Conservation (phyloP, 495 filamentous ascomycete genomes). For the Penicillium turbatum region DNA sequence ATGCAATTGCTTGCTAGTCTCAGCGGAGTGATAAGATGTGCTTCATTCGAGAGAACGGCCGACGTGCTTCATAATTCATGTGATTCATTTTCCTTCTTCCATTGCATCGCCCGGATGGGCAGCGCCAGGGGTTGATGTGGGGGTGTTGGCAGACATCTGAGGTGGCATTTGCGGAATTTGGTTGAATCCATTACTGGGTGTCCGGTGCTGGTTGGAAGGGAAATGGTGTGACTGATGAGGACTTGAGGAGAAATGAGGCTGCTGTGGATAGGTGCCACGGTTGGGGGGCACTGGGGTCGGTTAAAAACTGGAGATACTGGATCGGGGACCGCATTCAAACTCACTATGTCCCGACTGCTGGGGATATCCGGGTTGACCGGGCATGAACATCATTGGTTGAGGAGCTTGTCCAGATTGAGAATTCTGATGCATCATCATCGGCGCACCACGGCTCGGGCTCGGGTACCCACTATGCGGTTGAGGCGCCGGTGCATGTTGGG, state of each 20-base stretch:
- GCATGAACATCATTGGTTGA: slow-evolving; percentile 61
- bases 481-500: slow-evolving; percentile 55
- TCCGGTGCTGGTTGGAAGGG: slow-evolving; percentile 56
- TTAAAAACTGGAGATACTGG: slow-evolving; percentile 17
- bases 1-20: slow-evolving; percentile 1
- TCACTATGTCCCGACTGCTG: slow-evolving; percentile 64
- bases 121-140: slow-evolving; percentile 30
- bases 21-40: slow-evolving; percentile 2
- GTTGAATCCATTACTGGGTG: slow-evolving; percentile 55
- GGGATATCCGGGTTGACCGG: slow-evolving; percentile 63
- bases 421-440: slow-evolving; percentile 80
- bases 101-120: slow-evolving; percentile 43
- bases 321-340: slow-evolving; percentile 26
- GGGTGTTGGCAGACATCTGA: slow-evolving; percentile 42
- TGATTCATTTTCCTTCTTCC: slow-evolving; percentile 55
- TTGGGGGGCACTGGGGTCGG: slow-evolving; percentile 51
- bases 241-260: slow-evolving; percentile 58
- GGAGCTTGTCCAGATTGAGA: slow-evolving; percentile 68
- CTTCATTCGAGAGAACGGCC: slow-evolving; percentile 8
- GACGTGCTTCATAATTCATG: slow-evolving; percentile 5
- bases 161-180: slow-evolving; percentile 48
- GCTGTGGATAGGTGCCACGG: slow-evolving; percentile 54
- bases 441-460: slow-evolving; percentile 72
- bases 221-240: slow-evolving; percentile 65
- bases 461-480: slow-evolving; percentile 74